A percentile compares a stretch with the other conserved stretches of the same genome.
Evolutionary conservation across 2,329 filamentous ascomycete species (phyloP).

Genomic region (Trichoderma sp.): DNA sequence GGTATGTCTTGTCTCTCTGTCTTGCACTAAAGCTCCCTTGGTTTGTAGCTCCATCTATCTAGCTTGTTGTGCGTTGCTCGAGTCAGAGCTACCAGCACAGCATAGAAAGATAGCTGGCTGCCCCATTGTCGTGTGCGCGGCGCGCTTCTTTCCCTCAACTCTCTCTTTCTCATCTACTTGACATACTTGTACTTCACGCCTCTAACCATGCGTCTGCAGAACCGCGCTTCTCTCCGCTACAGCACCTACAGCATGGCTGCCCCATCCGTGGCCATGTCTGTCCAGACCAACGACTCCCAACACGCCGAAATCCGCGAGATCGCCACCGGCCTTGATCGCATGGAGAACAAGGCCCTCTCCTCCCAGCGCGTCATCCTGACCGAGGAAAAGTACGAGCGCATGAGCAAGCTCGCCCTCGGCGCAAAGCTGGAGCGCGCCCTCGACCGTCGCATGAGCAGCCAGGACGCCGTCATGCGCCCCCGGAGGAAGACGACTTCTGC

Average conservation of each 20-base stretch:
- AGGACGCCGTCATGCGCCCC: constrained; percentile 83
- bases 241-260: constrained; percentile 64
- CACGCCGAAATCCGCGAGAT: constrained; percentile 68
- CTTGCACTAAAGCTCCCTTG: not conserved
- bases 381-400: constrained; percentile 77
- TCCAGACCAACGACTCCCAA: constrained; percentile 52
- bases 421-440: constrained; percentile 90
- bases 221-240: constrained; percentile 59
- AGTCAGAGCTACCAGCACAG: not conserved
- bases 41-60: not conserved
- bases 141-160: not conserved
- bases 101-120: not conserved
- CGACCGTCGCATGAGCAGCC: constrained; percentile 80
- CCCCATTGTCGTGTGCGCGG: not conserved
- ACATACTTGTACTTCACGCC: not conserved
- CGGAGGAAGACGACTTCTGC: constrained; percentile 38
- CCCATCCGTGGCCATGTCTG: constrained; percentile 62
- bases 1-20: constrained; percentile 49
- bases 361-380: constrained; percentile 74
- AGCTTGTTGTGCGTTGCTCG: not conserved
- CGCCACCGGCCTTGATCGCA: constrained; percentile 78
- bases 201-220: constrained; percentile 42
- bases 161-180: not conserved
- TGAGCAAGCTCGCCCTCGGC: constrained; percentile 84
- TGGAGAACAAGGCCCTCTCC: constrained; percentile 85